Percentiles rank a stretch among this genome's conserved stretches.
Evolutionary conservation across 2,329 filamentous ascomycete genomes (phyloP).

Genomic region (Aspergillus felis): DNA sequence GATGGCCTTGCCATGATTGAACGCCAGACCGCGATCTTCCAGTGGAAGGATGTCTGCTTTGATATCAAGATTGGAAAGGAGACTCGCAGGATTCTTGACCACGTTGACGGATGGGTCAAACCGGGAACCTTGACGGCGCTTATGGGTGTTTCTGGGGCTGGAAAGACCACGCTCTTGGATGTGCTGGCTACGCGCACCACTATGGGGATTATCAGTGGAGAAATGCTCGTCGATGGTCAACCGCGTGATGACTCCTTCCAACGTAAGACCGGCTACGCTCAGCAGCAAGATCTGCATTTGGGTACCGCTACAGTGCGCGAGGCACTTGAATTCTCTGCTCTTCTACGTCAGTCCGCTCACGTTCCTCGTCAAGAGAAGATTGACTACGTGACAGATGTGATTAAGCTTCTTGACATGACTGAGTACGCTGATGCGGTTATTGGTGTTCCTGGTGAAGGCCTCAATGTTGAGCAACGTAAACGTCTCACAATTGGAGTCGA

Average conservation of each 20-base stretch:
- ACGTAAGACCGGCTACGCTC: slow-evolving; percentile 62
- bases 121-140: slow-evolving; percentile 51
- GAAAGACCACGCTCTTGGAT: slow-evolving; percentile 58
- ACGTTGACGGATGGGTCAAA: slow-evolving; percentile 51
- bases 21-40: slow-evolving; percentile 70
- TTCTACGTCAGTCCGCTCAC: slow-evolving; percentile 75
- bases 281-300: slow-evolving; percentile 72
- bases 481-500: slow-evolving; percentile 91
- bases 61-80: slow-evolving; percentile 46
- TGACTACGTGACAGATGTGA: slow-evolving; percentile 69
- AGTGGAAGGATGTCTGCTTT: slow-evolving; percentile 44
- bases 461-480: slow-evolving; percentile 58
- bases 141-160: slow-evolving; percentile 60
- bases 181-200: slow-evolving; percentile 54
- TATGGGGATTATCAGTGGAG: slow-evolving; percentile 60
- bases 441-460: slow-evolving; percentile 74
- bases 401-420: slow-evolving; percentile 81
- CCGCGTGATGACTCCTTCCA: slow-evolving; percentile 56
- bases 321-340: slow-evolving; percentile 75
- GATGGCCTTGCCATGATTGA: slow-evolving; percentile 38
- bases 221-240: slow-evolving; percentile 61
- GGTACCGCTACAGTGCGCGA: slow-evolving; percentile 80
- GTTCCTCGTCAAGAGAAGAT: slow-evolving; percentile 69
- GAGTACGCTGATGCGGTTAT: slow-evolving; percentile 86
- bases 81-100: slow-evolving; percentile 45